Evolutionary conservation across 352 stramenopile genomes (phyloP).

Genomic region (Phytophthora brassicae): DNA sequence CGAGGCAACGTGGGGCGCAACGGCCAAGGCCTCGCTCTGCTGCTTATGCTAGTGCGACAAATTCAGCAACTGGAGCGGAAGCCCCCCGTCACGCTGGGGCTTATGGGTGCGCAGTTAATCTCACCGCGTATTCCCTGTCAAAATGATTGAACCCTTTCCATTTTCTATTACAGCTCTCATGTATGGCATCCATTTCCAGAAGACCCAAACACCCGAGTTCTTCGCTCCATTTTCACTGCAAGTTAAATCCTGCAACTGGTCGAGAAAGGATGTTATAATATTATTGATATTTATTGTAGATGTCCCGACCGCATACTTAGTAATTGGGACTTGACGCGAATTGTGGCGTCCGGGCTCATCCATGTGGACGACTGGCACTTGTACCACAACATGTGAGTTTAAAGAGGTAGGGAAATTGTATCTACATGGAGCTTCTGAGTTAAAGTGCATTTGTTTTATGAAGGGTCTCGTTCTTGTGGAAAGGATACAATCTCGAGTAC

Average conservation of each 20-base stretch:
- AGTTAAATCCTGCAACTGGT: too few species aligned
- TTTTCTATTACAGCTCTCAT: conserved; percentile 36
- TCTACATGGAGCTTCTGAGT: too few species aligned
- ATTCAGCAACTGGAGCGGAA: conserved; percentile 62
- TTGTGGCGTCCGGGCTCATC: conserved; percentile 78
- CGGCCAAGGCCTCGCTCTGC: conserved; percentile 32
- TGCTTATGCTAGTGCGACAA: conserved; percentile 50
- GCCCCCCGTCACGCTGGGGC: conserved; percentile 45
- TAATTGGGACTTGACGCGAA: conserved; percentile 42
- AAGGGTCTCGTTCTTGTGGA: conserved; percentile 87
- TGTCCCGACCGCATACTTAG: conserved; percentile 66
- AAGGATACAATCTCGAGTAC: conserved; percentile 82
- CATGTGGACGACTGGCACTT: conserved; percentile 89
- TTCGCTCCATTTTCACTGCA: conserved; percentile 54
- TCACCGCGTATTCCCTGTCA: background rate
- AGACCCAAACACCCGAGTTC: conserved; percentile 34
- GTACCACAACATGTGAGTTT: conserved; percentile 89
- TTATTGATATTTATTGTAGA: conserved; percentile 33
- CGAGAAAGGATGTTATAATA: too few species aligned
- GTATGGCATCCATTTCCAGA: conserved; percentile 58
- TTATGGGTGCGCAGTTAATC: conserved; percentile 40
- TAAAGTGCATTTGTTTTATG: background rate
- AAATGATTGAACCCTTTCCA: background rate
- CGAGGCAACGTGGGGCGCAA: conserved; percentile 35
- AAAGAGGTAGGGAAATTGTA: background rate